Evolutionary conservation across 1,284 basidiomycete genomes (phyloP).

Genomic region (Ceratobasidium theobromae): DNA sequence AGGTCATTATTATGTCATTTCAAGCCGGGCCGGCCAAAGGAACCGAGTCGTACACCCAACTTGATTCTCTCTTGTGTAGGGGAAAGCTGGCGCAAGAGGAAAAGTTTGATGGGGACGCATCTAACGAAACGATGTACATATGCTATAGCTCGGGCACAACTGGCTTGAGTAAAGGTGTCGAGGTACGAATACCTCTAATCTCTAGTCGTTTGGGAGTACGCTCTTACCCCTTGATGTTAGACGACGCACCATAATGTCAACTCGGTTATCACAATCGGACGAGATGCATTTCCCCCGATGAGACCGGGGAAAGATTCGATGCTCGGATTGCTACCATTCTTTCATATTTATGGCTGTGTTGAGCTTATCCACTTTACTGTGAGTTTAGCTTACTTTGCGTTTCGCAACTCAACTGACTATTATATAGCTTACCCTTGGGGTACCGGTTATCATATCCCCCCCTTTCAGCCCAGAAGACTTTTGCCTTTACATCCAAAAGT

Average conservation of each 20-base stretch:
- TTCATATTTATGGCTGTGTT: conserved; percentile 57
- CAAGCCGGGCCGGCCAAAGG: neutral
- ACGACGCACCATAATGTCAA: conserved; percentile 69
- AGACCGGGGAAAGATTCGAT: conserved; percentile 50
- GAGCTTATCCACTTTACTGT: conserved; percentile 19
- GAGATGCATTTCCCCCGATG: conserved; percentile 47
- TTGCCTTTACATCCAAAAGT: conserved; percentile 64
- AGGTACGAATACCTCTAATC: conserved; percentile 44
- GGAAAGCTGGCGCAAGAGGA: conserved; percentile 54
- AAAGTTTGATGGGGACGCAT: conserved; percentile 51
- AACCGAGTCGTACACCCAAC: conserved; percentile 42
- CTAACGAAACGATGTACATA: conserved; percentile 58
- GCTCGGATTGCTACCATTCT: conserved; percentile 63
- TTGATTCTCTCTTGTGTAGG: conserved; percentile 48
- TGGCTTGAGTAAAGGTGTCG: conserved; percentile 56
- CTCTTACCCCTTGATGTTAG: conserved; percentile 39
- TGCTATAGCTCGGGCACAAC: conserved; percentile 71
- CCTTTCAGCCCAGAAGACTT: conserved; percentile 75
- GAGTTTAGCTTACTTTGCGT: neutral
- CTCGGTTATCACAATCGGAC: conserved; percentile 51
- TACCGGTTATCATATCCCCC: conserved; percentile 65
- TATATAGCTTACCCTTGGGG: conserved; percentile 55
- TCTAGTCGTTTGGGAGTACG: neutral
- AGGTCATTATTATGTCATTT: conserved; percentile 30
- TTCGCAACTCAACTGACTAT: neutral